phyloP scores from a whole-genome alignment of 192 early-diverging fungal species.

The Coemansia sp. region DNA sequence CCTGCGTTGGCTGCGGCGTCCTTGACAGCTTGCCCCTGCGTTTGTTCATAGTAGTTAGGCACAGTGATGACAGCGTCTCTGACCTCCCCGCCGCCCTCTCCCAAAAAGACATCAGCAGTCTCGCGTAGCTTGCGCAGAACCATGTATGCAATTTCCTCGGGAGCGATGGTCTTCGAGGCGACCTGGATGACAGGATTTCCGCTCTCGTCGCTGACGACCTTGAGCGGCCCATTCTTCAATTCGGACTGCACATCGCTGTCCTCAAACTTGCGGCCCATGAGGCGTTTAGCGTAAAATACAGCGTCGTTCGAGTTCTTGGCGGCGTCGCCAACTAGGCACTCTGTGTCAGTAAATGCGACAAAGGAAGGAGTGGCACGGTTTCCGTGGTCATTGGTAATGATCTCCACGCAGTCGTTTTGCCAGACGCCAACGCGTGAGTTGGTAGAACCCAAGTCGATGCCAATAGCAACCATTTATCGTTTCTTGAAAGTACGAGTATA shows the following conservation, averaged over 20 bases:
- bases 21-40: conserved; percentile 98
- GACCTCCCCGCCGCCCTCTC: conserved; percentile 66
- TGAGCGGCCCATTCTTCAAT: conserved; percentile 99
- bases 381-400: conserved; percentile 97
- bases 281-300: conserved; percentile 97
- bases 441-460: conserved; percentile 64
- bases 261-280: conserved; percentile 92
- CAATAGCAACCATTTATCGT: too few species aligned
- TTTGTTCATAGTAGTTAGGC: conserved; percentile 97
- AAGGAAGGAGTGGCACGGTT: conserved; percentile 96
- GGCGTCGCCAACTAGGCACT: conserved; percentile 98
- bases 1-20: conserved; percentile 93
- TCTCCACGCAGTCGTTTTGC: conserved; percentile 82
- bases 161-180: conserved; percentile 93
- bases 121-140: conserved; percentile 97
- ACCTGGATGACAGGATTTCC: conserved; percentile 89
- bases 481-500: too few species aligned
- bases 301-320: conserved; percentile 99
- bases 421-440: conserved; percentile 64
- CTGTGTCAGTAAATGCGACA: conserved; percentile 93
- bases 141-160: conserved; percentile 97
- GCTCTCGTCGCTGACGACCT: conserved; percentile 78
- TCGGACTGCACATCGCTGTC: conserved; percentile 95
- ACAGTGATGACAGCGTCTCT: conserved; percentile 96
- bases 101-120: conserved; percentile 89